Base-by-base conservation (phyloP, 1,284 basidiomycete species). In the Pseudozyma pruni region DNA sequence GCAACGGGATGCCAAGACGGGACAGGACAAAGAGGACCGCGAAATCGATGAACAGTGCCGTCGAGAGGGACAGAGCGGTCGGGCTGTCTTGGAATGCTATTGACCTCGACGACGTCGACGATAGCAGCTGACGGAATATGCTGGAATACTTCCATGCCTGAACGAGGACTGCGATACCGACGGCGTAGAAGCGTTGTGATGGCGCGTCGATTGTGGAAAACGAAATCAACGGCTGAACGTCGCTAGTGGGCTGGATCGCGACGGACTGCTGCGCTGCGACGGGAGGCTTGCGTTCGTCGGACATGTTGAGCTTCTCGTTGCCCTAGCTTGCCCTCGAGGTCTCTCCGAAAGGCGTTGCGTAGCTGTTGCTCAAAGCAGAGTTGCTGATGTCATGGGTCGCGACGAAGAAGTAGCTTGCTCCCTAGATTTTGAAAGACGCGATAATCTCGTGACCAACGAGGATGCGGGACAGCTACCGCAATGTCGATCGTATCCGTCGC, bases 1-100 rank as follows among this genome's bases (percentile, higher is more conserved):
- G 86, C 37, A 90, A 86, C 11, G 92, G 91, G 85, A 93, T 91
- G 59, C 90, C 88, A 19, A 93, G 85, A 68, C 86, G 85, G 2
- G 88, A 85, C 20, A 93, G 87, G 22, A 86, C 68, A 1, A 86
- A 74, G 75, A 90, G 87, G 76, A 87, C 83, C 78, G 74, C 55
- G 84, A 84, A 50, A 85, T 84, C 25, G 84, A 82, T 19, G 83
- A 82, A 41, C 87, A 83, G 54, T 87, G 81, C 71, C 85, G 87
- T 75, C 83, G 85, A 59, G 8, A 89, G 61, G 48, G 90, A 85
- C 78, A 91, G 88, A 40, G 89, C 81, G 4, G 87, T 54, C 83
- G 91, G 20, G 14, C 9, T 44, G 40, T 4, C 39, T 37, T 66
- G 50, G 27, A 41, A 42, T 11, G 52, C 31, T 48, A 49, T 53